Conservation (phyloP, 768 basidiomycete species). For the Albatrellus ellisii region DNA sequence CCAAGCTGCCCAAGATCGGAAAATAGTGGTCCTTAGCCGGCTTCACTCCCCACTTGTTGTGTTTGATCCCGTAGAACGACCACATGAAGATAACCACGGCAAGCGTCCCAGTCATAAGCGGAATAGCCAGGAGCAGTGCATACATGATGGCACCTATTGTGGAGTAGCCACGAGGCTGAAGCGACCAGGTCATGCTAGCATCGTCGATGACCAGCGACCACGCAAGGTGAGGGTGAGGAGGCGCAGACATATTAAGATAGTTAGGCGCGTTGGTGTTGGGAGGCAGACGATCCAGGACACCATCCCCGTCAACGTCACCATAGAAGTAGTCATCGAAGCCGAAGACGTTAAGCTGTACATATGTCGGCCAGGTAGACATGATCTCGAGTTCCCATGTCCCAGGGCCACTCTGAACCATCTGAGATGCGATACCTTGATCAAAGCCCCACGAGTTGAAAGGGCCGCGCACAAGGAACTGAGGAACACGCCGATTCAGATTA, state of each 20-base stretch:
- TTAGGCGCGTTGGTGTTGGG: constrained; percentile 80
- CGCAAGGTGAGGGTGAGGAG: constrained; percentile 76
- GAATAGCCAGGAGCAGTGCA: constrained; percentile 68
- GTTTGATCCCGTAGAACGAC: constrained; percentile 92
- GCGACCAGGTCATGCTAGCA: constrained; percentile 56
- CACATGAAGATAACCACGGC: constrained; percentile 87
- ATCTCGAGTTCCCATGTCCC: constrained; percentile 79
- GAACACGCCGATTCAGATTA: constrained; percentile 55
- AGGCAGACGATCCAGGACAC: constrained; percentile 80
- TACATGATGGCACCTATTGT: constrained; percentile 80
- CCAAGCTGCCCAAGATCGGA: constrained; percentile 64
- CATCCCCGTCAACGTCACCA: constrained; percentile 81
- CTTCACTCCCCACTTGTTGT: constrained; percentile 85
- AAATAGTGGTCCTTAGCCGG: constrained; percentile 68
- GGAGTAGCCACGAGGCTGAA: constrained; percentile 73
- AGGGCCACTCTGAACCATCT: constrained; percentile 52
- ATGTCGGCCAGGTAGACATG: constrained; percentile 85
- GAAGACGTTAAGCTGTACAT: constrained; percentile 83
- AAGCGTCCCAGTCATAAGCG: constrained; percentile 70
- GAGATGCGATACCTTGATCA: constrained; percentile 63
- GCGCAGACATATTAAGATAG: constrained; percentile 85
- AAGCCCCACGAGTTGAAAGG: constrained; percentile 90
- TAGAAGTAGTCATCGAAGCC: constrained; percentile 89
- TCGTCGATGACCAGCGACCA: constrained; percentile 83
- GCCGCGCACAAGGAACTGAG: constrained; percentile 79